Percentiles rank a stretch among this genome's conserved stretches.
These are phyloP conservation scores for Tuber microsphaerosporum DNA, from an alignment of 495 filamentous ascomycete species.

Conservation along the genomic window DNA sequence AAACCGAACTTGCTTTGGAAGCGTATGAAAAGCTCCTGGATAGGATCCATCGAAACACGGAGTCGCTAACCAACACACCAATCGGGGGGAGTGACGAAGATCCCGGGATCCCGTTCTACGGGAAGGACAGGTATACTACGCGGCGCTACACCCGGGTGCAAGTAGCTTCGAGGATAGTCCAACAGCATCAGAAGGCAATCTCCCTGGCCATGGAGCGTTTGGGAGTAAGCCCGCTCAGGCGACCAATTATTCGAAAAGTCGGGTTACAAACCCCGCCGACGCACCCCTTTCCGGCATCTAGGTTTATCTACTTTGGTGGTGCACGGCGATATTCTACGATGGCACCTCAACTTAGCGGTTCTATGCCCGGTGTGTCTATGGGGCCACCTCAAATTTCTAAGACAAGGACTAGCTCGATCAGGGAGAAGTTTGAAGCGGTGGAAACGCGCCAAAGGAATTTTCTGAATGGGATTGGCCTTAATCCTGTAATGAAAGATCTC, in stretches of 20 bases:
- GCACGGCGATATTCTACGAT: neutral
- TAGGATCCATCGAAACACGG: neutral
- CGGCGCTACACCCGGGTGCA: neutral
- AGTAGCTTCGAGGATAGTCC: neutral
- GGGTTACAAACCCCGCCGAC: neutral
- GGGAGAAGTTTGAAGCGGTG: slow-evolving; percentile 4
- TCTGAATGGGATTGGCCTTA: slow-evolving; percentile 11
- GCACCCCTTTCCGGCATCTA: neutral
- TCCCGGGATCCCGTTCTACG: neutral
- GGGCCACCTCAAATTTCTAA: neutral
- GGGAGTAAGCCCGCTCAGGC: neutral
- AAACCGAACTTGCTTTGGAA: neutral
- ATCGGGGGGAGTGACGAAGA: neutral
- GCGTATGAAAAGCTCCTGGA: neutral
- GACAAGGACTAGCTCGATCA: slow-evolving; percentile 7
- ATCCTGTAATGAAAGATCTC: slow-evolving; percentile 6
- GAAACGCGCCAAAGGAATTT: neutral
- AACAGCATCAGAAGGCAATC: neutral
- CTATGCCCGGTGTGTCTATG: neutral
- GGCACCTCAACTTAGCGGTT: neutral
- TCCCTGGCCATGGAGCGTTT: neutral
- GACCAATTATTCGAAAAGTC: neutral
- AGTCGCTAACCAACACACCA: neutral
- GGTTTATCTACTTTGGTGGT: neutral
- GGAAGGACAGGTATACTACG: neutral